Base-by-base conservation (phyloP, 2,329 filamentous ascomycete genomes). In the Cladosporium sp. region DNA sequence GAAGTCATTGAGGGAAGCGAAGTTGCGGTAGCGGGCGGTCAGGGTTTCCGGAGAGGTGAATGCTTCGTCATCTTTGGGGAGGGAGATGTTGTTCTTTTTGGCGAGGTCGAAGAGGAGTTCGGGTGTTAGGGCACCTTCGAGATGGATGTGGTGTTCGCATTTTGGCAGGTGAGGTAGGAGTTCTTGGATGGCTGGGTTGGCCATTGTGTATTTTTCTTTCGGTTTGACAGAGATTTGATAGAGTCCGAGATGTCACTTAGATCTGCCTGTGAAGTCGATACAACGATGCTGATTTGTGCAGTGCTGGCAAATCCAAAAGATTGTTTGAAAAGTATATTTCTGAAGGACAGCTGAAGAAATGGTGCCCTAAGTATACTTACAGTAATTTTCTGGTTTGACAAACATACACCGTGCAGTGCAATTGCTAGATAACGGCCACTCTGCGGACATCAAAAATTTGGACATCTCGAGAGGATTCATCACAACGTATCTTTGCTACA, bases 61-160 rank as follows among this genome's bases (percentile, higher is more conserved):
- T 34, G 85, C 84, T 19, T 82, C 73, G 67, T 91, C 85, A 37
- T 78, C 75, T 36, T 70, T 67, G 1, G 78, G 74, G 3, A 92
- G 80, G 2, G 76, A 39, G 65, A 92, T 82, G 57, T 77, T 77
- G 78, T 93, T 91, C 67, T 83, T 83, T 37, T 75, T 70, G 5
- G 89, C 87, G 5, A 93, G 83, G 30, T 78, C 69, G 76, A 92
- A 92, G 62, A 92, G 83, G 39, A 91, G 78, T 58, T 80, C 75
- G 1, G 89, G 88, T 40, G 86, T 85, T 38, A 93, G 80, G 12
- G 87, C 87, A 58, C 89, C 89, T 73, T 92, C 89, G 36, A 93
- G 80, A 70, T 93, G 89, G 56, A 92, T 82, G 74, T 92, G 89
- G 69, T 92, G 89, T 72, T 93, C 89, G 74, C 87, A 89, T 78